Base-by-base conservation (phyloP, 2,329 filamentous ascomycete genomes). In the Botryotinia globosa region DNA sequence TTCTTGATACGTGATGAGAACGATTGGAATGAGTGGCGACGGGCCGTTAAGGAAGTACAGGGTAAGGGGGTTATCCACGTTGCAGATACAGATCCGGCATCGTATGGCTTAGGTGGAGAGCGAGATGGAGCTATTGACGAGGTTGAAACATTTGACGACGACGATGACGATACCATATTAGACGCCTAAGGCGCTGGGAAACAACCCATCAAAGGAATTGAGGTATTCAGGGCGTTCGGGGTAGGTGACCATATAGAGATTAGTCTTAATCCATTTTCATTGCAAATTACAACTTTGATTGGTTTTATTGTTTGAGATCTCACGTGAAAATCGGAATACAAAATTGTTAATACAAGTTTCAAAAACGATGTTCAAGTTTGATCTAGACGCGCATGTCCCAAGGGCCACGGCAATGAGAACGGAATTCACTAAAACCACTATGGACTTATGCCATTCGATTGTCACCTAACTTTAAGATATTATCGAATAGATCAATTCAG, bases 41-140 rank as follows among this genome's bases (percentile, higher is more conserved):
- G 88, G 73, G 87, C 89, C n/a, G 87, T 97, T 3, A 89, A 89
- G 77, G 88, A 92, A 77, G 89, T 92, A 14, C 89, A 92, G 77
- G 92, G 93, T 34, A 98, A 97, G 81, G 86, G 90, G 10, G 93
- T 99, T 69, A 92, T 98, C 66, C 93, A 95, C 77, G 89, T 98
- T 42, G 90, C 93, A 42, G 91, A 94, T 71, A 85, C 85, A 67
- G 91, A 94, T 77, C 89, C 90, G 0, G 83, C 87, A 58, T 80
- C 85, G 4, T 83, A 87, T 73, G 86, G 87, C 3, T 82, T 85
- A 67, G 82, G 80, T 4, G 83, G 83, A 16, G 93, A 92, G 76
- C 85, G 93, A 71, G 88, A 89, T 48, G 90, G 88, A 51, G 94
- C 94, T 0, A 89, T 98, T 71, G 94, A 97, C 76, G 94, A 97